Base-by-base conservation (phyloP, 352 stramenopile species). In the Globisporangium viniferum region DNA sequence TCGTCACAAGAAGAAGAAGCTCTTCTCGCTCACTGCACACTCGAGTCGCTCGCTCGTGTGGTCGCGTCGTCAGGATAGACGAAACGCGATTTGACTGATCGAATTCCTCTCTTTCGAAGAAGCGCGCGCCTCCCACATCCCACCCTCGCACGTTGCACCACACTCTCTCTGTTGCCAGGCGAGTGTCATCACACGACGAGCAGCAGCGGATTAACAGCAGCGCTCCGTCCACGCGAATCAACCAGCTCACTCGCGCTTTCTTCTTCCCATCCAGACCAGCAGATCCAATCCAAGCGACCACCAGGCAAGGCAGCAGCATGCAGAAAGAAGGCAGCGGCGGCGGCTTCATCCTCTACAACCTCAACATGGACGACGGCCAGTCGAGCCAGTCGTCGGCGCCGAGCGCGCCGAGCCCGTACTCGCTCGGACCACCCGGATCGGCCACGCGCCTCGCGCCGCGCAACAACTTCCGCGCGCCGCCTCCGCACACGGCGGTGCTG, bases 401-500 rank as follows among this genome's bases (percentile, higher is more conserved):
- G 6, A 81, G 76, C 39, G 74, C 77, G 53, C 67, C 81, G 20
- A 81, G 73, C 31, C 71, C 76, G 39, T 67, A 82, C 35, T 84
- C 77, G 27, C 62, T 67, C 33, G 62, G 22, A 2, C 59, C 62
- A 41, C 64, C 46, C 14, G 67, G 66, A 15, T 77, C 51, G 56
- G 70, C 2, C 59, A 76, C 59, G 66, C 59, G 8, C 33, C 72
- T 27, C 76, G 75, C 48, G n/a, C 60, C 60, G 46, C 60, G 60
- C 29, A 66, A 66, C 48, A 70, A 71, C 51, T 62, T 72, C 22
- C 70, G 78, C 10, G 69, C 78, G 10, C 71, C 78, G 53, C 80
- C 81, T 44, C 84, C 78, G 5, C 72, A 88, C 63, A 77, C 81
- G 2, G 80, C 70, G 0, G 78, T 80, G 41, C 63, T 89, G n/a